Evolutionary conservation across 176 grass and related monocot genomes (phyloP).

Genomic region (Chrysopogon serrulatus): DNA sequence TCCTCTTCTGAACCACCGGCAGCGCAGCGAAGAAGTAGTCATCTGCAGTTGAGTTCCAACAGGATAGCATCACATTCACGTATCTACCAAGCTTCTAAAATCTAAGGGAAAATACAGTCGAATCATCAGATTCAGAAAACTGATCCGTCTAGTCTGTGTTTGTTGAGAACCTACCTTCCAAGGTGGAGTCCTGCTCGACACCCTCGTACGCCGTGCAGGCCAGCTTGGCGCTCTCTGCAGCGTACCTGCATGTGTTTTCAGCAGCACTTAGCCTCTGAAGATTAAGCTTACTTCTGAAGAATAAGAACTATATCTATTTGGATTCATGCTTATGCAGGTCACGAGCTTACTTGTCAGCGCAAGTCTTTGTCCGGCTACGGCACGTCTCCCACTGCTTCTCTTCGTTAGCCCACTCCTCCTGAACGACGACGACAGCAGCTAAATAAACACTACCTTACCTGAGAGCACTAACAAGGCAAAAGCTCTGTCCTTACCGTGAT

Average conservation of each 20-base stretch:
- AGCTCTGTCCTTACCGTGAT: constrained; percentile 49
- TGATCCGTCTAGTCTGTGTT: neutral
- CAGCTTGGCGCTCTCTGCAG: constrained; percentile 38
- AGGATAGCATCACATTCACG: neutral
- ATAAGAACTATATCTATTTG: no score
- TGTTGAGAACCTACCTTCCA: constrained; percentile 40
- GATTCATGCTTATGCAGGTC: no score
- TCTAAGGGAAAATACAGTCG: neutral
- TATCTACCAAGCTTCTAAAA: neutral
- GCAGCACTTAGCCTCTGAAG: neutral
- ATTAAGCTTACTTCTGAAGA: neutral
- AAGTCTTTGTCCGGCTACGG: constrained; percentile 29
- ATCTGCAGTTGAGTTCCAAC: constrained; percentile 26
- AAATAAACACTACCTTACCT: neutral
- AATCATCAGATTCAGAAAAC: neutral
- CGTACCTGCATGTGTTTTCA: constrained; percentile 36
- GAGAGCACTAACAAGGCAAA: no score
- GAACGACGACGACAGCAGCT: neutral
- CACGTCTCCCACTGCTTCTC: constrained; percentile 53
- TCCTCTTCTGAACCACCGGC: constrained; percentile 49
- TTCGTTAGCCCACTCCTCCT: constrained; percentile 49
- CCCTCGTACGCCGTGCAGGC: constrained; percentile 49
- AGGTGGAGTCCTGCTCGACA: constrained; percentile 37
- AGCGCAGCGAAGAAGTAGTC: constrained; percentile 50
- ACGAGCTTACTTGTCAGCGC: constrained; percentile 35